Conservation (phyloP, 2,329 filamentous ascomycete genomes). For the Lecanicillium sp. region DNA sequence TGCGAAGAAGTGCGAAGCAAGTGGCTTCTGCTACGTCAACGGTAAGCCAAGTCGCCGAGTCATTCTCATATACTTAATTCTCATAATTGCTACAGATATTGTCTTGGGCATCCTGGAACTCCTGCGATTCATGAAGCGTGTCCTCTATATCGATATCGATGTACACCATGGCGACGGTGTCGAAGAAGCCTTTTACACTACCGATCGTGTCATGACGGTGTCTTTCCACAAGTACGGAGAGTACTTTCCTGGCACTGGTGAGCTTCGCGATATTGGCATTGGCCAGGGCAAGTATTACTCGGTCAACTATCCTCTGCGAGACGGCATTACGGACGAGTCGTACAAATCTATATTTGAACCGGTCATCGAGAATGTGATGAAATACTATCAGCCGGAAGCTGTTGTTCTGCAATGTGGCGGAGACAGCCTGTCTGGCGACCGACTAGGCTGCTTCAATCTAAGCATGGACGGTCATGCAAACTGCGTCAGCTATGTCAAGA, state of each 20-base stretch:
- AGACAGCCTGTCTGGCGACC: constrained; percentile 88
- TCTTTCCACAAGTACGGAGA: constrained; percentile 96
- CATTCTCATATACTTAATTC: neutral
- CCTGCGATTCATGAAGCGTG: constrained; percentile 80
- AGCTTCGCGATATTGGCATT: constrained; percentile 76
- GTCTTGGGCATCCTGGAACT: constrained; percentile 92
- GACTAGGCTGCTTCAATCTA: constrained; percentile 92
- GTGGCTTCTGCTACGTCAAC: constrained; percentile 97
- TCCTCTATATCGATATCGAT: constrained; percentile 97
- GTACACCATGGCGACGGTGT: constrained; percentile 92
- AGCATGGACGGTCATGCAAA: constrained; percentile 95
- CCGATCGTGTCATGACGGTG: constrained; percentile 85
- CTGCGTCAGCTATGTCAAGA: constrained; percentile 88
- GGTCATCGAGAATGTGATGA: constrained; percentile 80
- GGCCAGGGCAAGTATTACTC: constrained; percentile 84
- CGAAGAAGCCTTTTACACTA: constrained; percentile 88
- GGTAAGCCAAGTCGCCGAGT: constrained; percentile 43
- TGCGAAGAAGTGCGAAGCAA: constrained; percentile 93
- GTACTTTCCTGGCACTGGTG: constrained; percentile 90
- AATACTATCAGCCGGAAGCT: constrained; percentile 80
- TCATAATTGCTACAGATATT: constrained; percentile 55
- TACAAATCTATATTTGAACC: constrained; percentile 89
- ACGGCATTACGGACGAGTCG: constrained; percentile 81
- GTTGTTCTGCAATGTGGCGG: constrained; percentile 95
- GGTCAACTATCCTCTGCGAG: constrained; percentile 84